Conservation (phyloP, 257 asterid genomes). For the Solanum arcanum region DNA sequence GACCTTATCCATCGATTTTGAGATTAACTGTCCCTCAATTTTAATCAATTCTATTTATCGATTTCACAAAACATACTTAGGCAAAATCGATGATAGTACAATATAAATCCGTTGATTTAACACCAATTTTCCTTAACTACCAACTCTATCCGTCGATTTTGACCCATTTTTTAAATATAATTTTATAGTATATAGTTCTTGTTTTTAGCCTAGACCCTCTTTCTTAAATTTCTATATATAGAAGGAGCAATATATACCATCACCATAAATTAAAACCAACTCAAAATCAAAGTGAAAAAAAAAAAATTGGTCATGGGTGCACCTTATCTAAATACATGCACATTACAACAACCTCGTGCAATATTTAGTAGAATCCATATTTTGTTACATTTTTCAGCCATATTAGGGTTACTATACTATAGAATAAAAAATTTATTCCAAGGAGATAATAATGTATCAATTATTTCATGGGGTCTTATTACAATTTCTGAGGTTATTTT, state of each 20-base stretch:
- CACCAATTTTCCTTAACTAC: too few species aligned
- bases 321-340: conserved; percentile 39
- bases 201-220: background rate
- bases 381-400: conserved; percentile 40
- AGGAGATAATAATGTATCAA: conserved; percentile 15
- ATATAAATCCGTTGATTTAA: too few species aligned
- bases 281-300: background rate
- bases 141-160: too few species aligned
- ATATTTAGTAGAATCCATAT: conserved; percentile 44
- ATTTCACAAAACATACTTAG: too few species aligned
- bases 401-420: conserved; percentile 43
- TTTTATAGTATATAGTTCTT: background rate
- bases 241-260: background rate
- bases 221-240: background rate
- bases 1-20: too few species aligned
- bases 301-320: background rate
- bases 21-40: background rate
- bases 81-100: background rate
- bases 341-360: conserved; percentile 56
- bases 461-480: conserved; percentile 39
- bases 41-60: background rate
- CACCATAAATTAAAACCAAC: background rate
- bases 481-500: conserved; percentile 46
- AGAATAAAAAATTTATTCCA: conserved; percentile 31
- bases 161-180: too few species aligned